These are phyloP conservation scores for Tuber magnatum DNA, from an alignment of 495 filamentous ascomycete genomes.

Conservation along the genomic window DNA sequence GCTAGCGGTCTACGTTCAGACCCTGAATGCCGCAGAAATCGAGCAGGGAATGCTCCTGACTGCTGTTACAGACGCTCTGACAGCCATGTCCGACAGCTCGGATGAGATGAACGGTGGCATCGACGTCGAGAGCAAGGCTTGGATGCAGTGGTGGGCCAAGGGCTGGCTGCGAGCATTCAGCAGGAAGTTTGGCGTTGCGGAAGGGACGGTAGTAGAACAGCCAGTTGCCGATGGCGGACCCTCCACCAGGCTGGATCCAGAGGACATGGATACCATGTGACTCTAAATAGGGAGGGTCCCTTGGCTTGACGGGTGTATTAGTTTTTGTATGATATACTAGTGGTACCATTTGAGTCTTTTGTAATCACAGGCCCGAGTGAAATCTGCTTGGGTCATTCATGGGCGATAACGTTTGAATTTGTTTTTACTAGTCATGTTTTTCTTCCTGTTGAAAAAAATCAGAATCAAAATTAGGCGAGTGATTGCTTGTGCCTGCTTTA, in stretches of 20 bases:
- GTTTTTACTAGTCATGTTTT: neutral
- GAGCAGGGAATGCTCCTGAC: constrained; percentile 73
- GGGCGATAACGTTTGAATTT: neutral
- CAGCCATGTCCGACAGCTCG: constrained; percentile 62
- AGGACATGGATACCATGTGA: constrained; percentile 35
- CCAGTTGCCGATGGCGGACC: constrained; percentile 5
- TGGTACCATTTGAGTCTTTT: neutral
- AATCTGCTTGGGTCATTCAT: neutral
- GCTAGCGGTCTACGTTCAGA: constrained; percentile 56
- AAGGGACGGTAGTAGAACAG: constrained; percentile 48
- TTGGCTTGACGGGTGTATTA: neutral
- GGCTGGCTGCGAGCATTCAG: constrained; percentile 81
- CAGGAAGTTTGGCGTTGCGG: constrained; percentile 75
- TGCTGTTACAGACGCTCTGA: constrained; percentile 70
- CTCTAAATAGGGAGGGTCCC: neutral
- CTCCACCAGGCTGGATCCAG: constrained; percentile 20
- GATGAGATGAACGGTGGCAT: constrained; percentile 50
- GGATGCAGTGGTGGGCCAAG: constrained; percentile 72
- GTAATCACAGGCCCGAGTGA: neutral
- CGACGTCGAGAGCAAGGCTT: constrained; percentile 50
- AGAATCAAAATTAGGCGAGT: neutral
- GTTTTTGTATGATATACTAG: neutral
- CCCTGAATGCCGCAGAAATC: constrained; percentile 56
- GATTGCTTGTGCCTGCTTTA: neutral
- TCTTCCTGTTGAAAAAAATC: neutral